Conservation (phyloP, 2,329 filamentous ascomycete genomes). For the Fusarium lyarnte region DNA sequence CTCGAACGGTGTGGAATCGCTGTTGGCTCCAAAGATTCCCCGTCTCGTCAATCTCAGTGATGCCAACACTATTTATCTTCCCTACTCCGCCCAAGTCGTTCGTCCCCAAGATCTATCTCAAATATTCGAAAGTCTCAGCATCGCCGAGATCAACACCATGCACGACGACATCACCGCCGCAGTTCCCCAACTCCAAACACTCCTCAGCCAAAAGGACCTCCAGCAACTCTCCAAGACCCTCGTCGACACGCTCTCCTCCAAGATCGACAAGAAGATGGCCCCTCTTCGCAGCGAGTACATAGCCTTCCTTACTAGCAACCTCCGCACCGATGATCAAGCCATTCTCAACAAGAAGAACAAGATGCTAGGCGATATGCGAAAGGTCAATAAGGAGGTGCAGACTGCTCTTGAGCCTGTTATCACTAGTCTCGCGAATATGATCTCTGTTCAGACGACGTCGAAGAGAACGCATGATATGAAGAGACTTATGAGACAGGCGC, state of each 20-base stretch:
- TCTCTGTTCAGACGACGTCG: conserved; percentile 19
- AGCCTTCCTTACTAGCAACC: not conserved
- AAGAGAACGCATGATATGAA: conserved; percentile 23
- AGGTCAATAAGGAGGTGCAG: not conserved
- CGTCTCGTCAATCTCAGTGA: not conserved
- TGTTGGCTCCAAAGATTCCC: not conserved
- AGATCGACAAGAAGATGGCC: not conserved
- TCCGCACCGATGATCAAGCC: not conserved
- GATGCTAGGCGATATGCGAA: not conserved
- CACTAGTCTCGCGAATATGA: conserved; percentile 4
- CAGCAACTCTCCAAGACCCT: conserved; percentile 4
- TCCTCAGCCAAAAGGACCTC: not conserved
- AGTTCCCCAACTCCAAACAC: conserved; percentile 7
- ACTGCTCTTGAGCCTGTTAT: not conserved
- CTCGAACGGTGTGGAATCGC: rapidly evolving
- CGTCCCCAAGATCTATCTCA: not conserved
- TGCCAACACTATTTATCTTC: not conserved
- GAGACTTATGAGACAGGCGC: not conserved
- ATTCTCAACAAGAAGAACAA: conserved; percentile 1
- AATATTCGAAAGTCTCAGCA: not conserved
- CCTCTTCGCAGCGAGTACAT: not conserved
- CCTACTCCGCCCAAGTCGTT: not conserved
- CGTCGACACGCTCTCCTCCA: not conserved
- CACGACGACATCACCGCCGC: not conserved
- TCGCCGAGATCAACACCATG: not conserved